Percentiles rank a stretch among this genome's conserved stretches.
These are phyloP conservation scores for Suhomyces sp. DNA, from an alignment of 805 yeast species.

Conservation along the genomic window DNA sequence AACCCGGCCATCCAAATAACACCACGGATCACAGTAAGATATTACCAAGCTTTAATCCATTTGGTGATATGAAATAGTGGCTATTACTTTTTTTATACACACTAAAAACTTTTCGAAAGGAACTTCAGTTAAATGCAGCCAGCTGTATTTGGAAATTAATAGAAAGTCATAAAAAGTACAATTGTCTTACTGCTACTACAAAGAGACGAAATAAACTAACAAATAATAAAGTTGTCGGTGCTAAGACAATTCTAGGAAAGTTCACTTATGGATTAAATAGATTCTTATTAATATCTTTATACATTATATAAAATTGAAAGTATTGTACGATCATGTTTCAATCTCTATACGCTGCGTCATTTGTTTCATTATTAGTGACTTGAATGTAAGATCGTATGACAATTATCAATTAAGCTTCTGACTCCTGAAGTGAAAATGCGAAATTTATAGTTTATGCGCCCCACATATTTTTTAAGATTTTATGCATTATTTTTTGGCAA, in stretches of 20 bases:
- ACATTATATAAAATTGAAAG: not conserved
- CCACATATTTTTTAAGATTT: not conserved
- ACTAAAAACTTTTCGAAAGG: not conserved
- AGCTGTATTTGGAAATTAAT: constrained; percentile 3
- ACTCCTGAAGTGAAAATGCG: not conserved
- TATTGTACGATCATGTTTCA: not conserved
- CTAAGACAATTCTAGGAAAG: not conserved
- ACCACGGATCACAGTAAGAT: constrained; percentile 10
- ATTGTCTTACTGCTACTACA: not conserved
- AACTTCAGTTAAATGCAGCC: not conserved
- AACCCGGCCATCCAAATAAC: not conserved
- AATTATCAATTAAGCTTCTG: too few relatives aligned
- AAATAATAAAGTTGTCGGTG: not conserved
- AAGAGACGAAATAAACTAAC: not conserved
- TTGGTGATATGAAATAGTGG: constrained; percentile 15
- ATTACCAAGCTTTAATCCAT: constrained; percentile 25
- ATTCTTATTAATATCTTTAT: not conserved
- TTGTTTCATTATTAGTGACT: not conserved
- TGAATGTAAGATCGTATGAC: too few relatives aligned
- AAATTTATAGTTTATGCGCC: not conserved
- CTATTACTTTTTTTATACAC: not conserved
- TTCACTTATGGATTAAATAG: not conserved
- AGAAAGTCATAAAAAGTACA: not conserved
- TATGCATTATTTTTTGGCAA: not conserved
- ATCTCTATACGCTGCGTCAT: not conserved